These are phyloP conservation scores for Shiraia sp. DNA, from an alignment of 2,329 filamentous ascomycete species.

Conservation along the genomic window DNA sequence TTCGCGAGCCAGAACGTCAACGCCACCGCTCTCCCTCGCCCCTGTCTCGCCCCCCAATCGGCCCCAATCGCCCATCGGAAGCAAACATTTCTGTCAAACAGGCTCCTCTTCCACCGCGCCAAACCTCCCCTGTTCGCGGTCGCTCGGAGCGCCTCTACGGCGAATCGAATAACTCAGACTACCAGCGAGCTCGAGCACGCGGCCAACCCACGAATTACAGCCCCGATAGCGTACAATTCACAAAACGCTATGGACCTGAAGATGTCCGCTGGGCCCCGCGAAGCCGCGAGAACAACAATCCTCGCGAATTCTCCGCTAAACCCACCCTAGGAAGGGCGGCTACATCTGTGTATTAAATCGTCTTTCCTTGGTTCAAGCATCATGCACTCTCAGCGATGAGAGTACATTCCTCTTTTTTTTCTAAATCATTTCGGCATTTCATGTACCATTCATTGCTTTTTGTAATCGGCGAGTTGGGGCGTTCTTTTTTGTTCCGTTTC, in stretches of 20 bases:
- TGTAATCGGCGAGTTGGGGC: no score
- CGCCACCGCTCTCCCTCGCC: constrained; percentile 36
- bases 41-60: constrained; percentile 38
- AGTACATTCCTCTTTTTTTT: background rate
- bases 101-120: constrained; percentile 20
- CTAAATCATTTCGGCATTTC: no score
- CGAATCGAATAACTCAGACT: constrained; percentile 17
- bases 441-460: no score
- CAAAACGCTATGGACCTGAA: constrained; percentile 37
- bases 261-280: constrained; percentile 40
- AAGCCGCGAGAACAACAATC: constrained; percentile 23
- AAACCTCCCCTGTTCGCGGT: constrained; percentile 28
- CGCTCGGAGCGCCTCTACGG: constrained; percentile 30
- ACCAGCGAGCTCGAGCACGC: constrained; percentile 16
- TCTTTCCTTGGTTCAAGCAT: background rate
- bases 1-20: constrained; percentile 34
- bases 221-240: constrained; percentile 37
- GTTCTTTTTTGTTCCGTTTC: background rate
- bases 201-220: constrained; percentile 34
- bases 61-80: constrained; percentile 32
- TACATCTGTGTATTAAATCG: constrained; percentile 35
- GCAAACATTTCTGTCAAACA: constrained; percentile 17
- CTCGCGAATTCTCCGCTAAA: constrained; percentile 25
- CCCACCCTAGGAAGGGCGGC: constrained; percentile 27
- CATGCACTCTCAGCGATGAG: background rate